Base-by-base conservation (phyloP, 306 rosid genomes). In the Mucuna pruriens region DNA sequence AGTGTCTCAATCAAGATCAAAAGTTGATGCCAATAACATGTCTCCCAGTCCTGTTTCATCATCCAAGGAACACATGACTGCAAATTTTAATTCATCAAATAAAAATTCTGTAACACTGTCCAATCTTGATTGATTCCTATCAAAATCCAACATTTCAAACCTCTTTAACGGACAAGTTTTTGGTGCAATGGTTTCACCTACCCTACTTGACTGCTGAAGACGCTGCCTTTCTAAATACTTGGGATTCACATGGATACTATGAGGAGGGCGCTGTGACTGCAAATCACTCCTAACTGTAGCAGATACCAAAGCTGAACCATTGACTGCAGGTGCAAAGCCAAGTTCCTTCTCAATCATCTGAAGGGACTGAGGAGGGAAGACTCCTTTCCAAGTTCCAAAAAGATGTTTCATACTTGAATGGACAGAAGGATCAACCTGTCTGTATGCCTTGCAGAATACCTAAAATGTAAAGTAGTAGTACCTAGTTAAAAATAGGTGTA, bases 361-460 rank as follows among this genome's bases (percentile, higher is more conserved):
- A 68, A 96, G 97, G 76, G 91, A 67, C 79, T 86, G 99, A 76
- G 83, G 90, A 84, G 99, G 97, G 80, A 96, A 94, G 61, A 93
- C 97, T 72, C 93, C 97, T 85, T 88, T 96, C 99, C 99, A 96
- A 60, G 99, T 96, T 83, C 99, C 98, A 91, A 96, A 96, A 76
- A 96, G 97, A 91, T 94, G 99, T 54, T 94, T 88, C 99, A 96
- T 92, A 61, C 97, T 96, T 58, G 89, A 20, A 83, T 88, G 99
- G 64, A 96, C 87, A 57, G 92, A n/a, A 81, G 98, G 86, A 71
- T 90, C 94, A 68, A 96, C 97, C 86, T 89, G 92, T 82, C 88
- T 87, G 90, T 92, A 96, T 72, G 99, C 93, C 88, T 94, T 90
- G 94, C 94, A 87, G 89, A 94, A 96, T 79, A 96, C 99, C 99